Evolutionary conservation across 257 asterid genomes (phyloP), one percentile per base, ranked within the genome.

Genomic region (Voacanga thouarsii): DNA sequence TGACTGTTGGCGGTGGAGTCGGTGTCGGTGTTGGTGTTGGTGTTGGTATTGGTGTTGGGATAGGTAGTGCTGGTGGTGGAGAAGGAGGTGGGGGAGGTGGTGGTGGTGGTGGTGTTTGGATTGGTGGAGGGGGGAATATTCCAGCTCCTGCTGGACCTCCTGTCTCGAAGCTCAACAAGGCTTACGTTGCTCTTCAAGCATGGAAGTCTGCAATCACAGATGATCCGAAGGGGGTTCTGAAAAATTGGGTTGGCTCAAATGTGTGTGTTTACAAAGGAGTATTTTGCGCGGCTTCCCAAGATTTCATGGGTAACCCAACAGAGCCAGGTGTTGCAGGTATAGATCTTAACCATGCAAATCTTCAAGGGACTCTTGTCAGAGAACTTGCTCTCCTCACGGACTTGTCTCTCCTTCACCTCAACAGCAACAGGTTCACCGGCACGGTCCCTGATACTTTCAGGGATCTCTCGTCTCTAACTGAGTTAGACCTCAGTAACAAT

Each of bases 401-500:
- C 24, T 37, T 92, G 15, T 77, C 91, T 19, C 61, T 94, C 12
- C 84, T 94, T 64, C 99, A 94, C 73, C 89, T 92, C 80, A 94
- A 94, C 81, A 84, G 79, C 83, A 94, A 94, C 86, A 87, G 94
- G 30, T 94, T 94, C 80, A 53, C 71, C 26, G 98, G 99, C 53
- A 45, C 51, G 1, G 56, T 94, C 43, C 98, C 98, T 9, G 77
- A 78, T 5, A 68, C 92, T 1, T 87, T 91, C 78, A 70, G 77
- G 23, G 83, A 88, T 0, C 76, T 93, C 10, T 15, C 79, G 0
- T 86, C 89, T 2, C 80, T 95, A 0, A 47, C 92, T 14, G 99
- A 95, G 45, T 72, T 95, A 49, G 99, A 95, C 86, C 90, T 95
- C 72, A 95, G 99, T 77, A 95, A 95, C 88, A 95, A 93, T 84